These are phyloP conservation scores for Chenopodium berlandieri DNA, from an alignment of 148 eudicot species.

Conservation along the genomic window DNA sequence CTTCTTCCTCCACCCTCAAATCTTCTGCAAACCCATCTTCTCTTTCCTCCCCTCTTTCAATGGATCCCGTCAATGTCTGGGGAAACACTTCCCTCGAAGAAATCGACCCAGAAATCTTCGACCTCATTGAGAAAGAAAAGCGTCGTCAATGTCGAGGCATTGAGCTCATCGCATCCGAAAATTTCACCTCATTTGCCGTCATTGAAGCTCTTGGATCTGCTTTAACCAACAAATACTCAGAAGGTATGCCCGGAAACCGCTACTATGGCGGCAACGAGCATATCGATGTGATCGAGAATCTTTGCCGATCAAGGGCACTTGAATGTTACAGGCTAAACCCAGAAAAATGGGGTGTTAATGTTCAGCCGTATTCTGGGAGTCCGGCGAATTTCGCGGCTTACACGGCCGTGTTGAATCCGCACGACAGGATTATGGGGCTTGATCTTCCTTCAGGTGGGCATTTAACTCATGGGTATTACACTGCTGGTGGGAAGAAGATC, in stretches of 20 bases:
- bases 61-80: slow-evolving; percentile 78
- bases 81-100: slow-evolving; percentile 64
- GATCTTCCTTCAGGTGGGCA: slow-evolving; percentile 93
- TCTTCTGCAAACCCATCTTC: slow-evolving; percentile 1
- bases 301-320: slow-evolving; percentile 65
- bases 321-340: slow-evolving; percentile 58
- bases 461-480: slow-evolving; percentile 88
- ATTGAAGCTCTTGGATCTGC: slow-evolving; percentile 82
- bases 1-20: not conserved
- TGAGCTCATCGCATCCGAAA: slow-evolving; percentile 92
- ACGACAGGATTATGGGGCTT: slow-evolving; percentile 82
- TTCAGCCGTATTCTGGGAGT: slow-evolving; percentile 74
- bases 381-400: slow-evolving; percentile 90
- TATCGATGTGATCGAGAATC: slow-evolving; percentile 75
- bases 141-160: slow-evolving; percentile 75
- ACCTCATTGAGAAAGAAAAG: slow-evolving; percentile 85
- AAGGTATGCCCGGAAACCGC: slow-evolving; percentile 87
- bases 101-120: slow-evolving; percentile 80
- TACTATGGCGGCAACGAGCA: slow-evolving; percentile 85
- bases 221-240: slow-evolving; percentile 89
- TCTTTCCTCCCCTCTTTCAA: slow-evolving; percentile 18
- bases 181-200: slow-evolving; percentile 93
- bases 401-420: slow-evolving; percentile 79
- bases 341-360: slow-evolving; percentile 84
- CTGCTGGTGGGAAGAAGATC: slow-evolving; percentile 83